Conservation (phyloP, 1,284 basidiomycete genomes). For the Ganoderma meredithae region DNA sequence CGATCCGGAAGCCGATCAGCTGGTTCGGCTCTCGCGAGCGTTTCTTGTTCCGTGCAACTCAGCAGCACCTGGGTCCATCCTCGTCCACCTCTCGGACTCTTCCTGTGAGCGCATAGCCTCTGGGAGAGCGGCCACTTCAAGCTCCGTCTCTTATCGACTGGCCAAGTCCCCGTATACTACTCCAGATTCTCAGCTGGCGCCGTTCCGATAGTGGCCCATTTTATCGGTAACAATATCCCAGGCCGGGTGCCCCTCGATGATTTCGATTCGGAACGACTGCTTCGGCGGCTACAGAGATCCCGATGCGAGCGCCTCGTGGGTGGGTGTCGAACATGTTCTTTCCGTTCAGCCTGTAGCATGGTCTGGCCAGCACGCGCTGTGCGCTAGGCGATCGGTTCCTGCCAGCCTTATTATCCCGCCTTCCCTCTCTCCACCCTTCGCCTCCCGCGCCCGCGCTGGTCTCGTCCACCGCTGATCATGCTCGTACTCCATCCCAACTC, state of each 20-base stretch:
- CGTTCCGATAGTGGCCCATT: slow-evolving; percentile 35
- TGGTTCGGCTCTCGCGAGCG: slow-evolving; percentile 22
- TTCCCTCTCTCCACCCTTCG: slow-evolving; percentile 25
- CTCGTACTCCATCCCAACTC: slow-evolving; percentile 53
- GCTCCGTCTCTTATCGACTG: slow-evolving; percentile 34
- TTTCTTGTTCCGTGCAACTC: slow-evolving; percentile 23
- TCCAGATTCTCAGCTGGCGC: slow-evolving; percentile 26
- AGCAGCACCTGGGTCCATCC: slow-evolving; percentile 21
- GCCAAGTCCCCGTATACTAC: slow-evolving; percentile 24
- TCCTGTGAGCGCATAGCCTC: slow-evolving; percentile 28
- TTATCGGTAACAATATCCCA: slow-evolving; percentile 36
- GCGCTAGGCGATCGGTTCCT: slow-evolving; percentile 42
- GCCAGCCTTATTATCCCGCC: slow-evolving; percentile 41
- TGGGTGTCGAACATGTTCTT: slow-evolving; percentile 36
- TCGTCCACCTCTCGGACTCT: slow-evolving; percentile 19
- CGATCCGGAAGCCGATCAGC: slow-evolving; percentile 34
- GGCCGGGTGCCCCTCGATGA: slow-evolving; percentile 28
- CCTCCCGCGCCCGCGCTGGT: slow-evolving; percentile 39
- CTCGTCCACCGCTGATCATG: slow-evolving; percentile 44
- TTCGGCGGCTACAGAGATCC: slow-evolving; percentile 37
- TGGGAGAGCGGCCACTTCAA: slow-evolving; percentile 26
- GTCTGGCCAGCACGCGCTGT: slow-evolving; percentile 43
- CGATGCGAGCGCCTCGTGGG: slow-evolving; percentile 41
- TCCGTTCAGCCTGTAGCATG: slow-evolving; percentile 36
- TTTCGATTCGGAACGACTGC: slow-evolving; percentile 32